phyloP scores from a whole-genome alignment of 495 filamentous ascomycete species.

The Daldinia caldariorum region DNA sequence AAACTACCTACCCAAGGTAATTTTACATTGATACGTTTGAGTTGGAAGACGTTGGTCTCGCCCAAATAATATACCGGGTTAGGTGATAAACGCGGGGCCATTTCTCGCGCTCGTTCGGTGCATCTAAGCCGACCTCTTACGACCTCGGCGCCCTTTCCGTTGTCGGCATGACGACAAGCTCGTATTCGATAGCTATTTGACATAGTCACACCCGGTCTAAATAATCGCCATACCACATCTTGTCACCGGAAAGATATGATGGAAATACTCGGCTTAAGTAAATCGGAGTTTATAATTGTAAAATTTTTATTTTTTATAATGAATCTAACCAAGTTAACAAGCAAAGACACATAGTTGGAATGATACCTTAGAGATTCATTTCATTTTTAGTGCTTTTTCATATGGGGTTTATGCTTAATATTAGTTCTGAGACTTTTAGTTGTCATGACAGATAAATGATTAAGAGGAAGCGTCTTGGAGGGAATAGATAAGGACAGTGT shows the following conservation, averaged over 20 bases:
- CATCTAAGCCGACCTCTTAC: constrained; percentile 31
- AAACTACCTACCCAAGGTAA: too few relatives aligned
- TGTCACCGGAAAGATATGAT: not conserved
- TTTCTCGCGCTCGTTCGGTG: constrained; percentile 28
- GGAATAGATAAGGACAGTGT: too few relatives aligned
- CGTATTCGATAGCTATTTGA: not conserved
- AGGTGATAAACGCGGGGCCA: constrained; percentile 25
- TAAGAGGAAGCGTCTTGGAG: too few relatives aligned
- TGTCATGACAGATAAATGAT: too few relatives aligned
- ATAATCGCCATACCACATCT: constrained; percentile 11
- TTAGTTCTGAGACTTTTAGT: too few relatives aligned
- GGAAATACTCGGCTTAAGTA: constrained; percentile 8
- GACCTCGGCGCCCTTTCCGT: constrained; percentile 35
- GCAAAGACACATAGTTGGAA: not conserved
- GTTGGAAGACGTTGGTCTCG: too few relatives aligned
- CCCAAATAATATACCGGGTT: constrained; percentile 21
- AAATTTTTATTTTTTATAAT: too few relatives aligned
- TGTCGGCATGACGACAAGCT: constrained; percentile 28
- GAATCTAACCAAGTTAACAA: not conserved
- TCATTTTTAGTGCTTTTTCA: too few relatives aligned
- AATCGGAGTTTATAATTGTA: too few relatives aligned
- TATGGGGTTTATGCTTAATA: too few relatives aligned
- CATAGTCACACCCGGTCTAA: not conserved
- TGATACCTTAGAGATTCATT: not conserved
- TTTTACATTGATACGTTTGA: too few relatives aligned